A percentile compares a stretch with the other conserved stretches of the same genome.
These are phyloP conservation scores for Danielia oregonensis DNA, from an alignment of 805 yeast genomes.

Conservation along the genomic window DNA sequence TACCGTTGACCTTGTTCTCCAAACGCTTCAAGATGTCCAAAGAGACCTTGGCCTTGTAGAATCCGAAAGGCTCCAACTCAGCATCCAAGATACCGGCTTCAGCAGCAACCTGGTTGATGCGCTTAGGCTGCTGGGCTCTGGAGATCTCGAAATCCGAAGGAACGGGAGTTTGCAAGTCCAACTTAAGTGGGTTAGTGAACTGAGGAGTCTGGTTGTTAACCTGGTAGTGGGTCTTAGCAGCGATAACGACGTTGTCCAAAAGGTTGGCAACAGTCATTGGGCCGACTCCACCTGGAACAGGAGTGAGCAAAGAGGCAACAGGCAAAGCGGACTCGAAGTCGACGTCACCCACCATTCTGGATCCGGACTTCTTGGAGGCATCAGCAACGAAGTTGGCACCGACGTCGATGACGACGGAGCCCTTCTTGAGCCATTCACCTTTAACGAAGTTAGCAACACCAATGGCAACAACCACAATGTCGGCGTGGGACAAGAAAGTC, in stretches of 20 bases:
- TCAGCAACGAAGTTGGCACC: constrained; percentile 78
- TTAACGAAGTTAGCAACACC: constrained; percentile 69
- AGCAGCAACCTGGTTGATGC: constrained; percentile 61
- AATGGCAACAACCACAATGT: constrained; percentile 73
- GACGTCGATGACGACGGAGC: constrained; percentile 73
- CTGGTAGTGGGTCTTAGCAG: constrained; percentile 54
- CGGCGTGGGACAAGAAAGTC: constrained; percentile 54
- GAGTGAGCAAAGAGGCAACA: constrained; percentile 67
- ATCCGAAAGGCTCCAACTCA: constrained; percentile 74
- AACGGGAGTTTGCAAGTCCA: constrained; percentile 59
- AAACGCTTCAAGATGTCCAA: constrained; percentile 61
- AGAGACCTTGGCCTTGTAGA: constrained; percentile 73
- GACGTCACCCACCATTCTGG: constrained; percentile 74
- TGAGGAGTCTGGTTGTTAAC: constrained; percentile 41
- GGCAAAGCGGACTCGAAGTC: constrained; percentile 54
- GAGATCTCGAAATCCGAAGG: constrained; percentile 82
- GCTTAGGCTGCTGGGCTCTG: constrained; percentile 69
- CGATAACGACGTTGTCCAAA: constrained; percentile 64
- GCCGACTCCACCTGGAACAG: constrained; percentile 91
- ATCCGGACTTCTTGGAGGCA: constrained; percentile 61
- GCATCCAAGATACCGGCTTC: constrained; percentile 65
- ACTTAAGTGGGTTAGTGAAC: constrained; percentile 51
- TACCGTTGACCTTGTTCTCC: constrained; percentile 58
- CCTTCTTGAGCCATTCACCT: constrained; percentile 70
- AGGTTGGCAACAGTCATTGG: constrained; percentile 90